Conservation (phyloP, 345 rosid species). For the Ceriops decandra region DNA sequence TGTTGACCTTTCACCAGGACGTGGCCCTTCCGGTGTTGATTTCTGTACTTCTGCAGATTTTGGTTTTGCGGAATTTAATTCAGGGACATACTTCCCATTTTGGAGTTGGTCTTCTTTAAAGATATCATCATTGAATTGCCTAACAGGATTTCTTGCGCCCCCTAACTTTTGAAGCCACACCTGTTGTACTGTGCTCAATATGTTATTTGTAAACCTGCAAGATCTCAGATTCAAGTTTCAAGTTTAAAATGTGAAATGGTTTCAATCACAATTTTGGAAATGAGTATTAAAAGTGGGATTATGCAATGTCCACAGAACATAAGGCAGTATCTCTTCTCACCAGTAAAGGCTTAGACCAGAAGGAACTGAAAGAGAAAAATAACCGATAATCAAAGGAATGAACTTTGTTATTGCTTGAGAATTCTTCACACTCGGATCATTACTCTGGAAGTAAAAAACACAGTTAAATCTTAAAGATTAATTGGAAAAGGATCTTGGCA, state of each 20-base stretch:
- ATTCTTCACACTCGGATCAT: constrained; percentile 85
- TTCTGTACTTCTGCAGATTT: constrained; percentile 36
- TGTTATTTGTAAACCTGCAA: constrained; percentile 86
- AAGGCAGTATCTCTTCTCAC: constrained; percentile 42
- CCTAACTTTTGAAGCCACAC: constrained; percentile 93
- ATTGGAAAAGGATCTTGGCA: background rate
- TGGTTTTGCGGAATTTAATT: constrained; percentile 28
- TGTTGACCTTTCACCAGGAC: constrained; percentile 72
- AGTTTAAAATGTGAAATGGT: constrained; percentile 10
- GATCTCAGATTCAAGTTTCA: constrained; percentile 6
- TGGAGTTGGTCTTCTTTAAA: constrained; percentile 37
- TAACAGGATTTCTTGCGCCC: constrained; percentile 59
- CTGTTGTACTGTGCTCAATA: constrained; percentile 83
- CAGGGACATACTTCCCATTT: constrained; percentile 41
- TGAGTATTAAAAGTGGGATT: background rate
- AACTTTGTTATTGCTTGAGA: constrained; percentile 80
- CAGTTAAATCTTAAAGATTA: background rate
- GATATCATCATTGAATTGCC: constrained; percentile 38
- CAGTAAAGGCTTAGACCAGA: constrained; percentile 97
- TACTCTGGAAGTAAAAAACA: constrained; percentile 39
- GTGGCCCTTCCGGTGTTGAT: constrained; percentile 47
- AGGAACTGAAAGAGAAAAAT: constrained; percentile 95
- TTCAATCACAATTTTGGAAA: background rate
- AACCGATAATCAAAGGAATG: constrained; percentile 88
- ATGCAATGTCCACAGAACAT: background rate